Evolutionary conservation across 2,329 filamentous ascomycete genomes (phyloP), one percentile per base, ranked within the genome.

Genomic region (Raffaelea ambrosiae): DNA sequence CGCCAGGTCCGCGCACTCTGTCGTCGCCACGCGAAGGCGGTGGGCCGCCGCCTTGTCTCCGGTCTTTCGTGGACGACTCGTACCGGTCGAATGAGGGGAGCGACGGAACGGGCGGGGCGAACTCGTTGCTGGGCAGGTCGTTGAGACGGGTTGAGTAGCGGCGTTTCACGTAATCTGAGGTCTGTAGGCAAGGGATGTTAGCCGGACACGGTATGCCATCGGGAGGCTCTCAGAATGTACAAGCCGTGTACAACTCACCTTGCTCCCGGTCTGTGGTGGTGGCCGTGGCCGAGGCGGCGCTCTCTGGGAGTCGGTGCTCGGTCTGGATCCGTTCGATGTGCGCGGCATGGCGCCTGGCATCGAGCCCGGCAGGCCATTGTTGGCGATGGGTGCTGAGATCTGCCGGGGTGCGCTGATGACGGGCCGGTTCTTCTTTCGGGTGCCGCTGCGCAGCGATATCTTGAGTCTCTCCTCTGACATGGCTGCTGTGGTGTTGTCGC

Each of bases 131-230:
- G 51, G 86, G 85, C 1, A 84, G 66, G 54, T 86, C 82, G 58
- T 89, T 91, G 65, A 96, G 95, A 51, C 91, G 83, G 39, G 90
- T 90, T 36, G 93, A 97, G 67, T 97, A 98, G 57, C 93, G 77
- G 57, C 89, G 79, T 70, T 97, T 97, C 50, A 98, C 90, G 47
- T 97, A 73, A 64, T 98, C 91, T 21, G 79, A 79, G 1, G 80
- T 83, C 78, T 81, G 63, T 4, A 10, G 13, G 26, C 7, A 29
- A 13, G 13, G 13, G 7, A 29, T 29, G 26, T 29, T 29, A 29
- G 26, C 26, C 13, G 7, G 13, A 29, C 7, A 18, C 7, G 22
- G 26, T 29, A 29, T 29, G 26, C 26, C 26, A n/a, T n/a, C n/a
- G n/a, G 26, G 26, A 29, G 26, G 7, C 26, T 29, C 7, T 29